These are phyloP conservation scores for Rhodofomes roseus DNA, from an alignment of 1,284 basidiomycete species.

Conservation along the genomic window DNA sequence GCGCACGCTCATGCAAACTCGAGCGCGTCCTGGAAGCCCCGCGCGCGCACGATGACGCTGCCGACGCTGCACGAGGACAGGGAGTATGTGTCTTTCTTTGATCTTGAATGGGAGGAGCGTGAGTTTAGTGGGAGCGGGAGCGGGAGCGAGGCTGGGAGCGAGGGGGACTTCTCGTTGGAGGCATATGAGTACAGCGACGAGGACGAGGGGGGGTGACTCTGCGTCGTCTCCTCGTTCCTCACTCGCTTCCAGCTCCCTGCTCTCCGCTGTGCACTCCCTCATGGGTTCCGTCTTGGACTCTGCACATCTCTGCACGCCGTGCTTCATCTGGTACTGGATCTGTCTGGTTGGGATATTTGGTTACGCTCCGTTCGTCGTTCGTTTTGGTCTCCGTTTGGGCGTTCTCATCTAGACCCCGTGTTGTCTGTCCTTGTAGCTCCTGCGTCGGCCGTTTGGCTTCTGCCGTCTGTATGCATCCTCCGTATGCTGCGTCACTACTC, in stretches of 20 bases:
- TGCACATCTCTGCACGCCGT: too few species aligned
- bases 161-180: not conserved
- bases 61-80: conserved; percentile 26
- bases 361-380: not conserved
- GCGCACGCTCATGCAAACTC: not conserved
- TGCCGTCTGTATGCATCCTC: not conserved
- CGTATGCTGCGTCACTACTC: not conserved
- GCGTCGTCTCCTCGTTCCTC: not conserved
- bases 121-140: not conserved
- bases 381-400: not conserved
- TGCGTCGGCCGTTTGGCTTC: not conserved
- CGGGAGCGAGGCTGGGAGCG: not conserved
- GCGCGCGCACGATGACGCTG: conserved; percentile 18
- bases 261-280: too few species aligned
- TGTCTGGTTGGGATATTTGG: not conserved
- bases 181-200: not conserved
- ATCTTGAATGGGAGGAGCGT: conserved; percentile 4
- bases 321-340: not conserved
- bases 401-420: not conserved
- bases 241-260: not conserved
- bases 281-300: too few species aligned
- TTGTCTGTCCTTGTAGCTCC: not conserved
- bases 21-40: conserved; percentile 6
- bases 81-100: conserved; percentile 30
- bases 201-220: not conserved